phyloP scores from a whole-genome alignment of 495 filamentous ascomycete species.

The Staphylotrichum tortipilum region DNA sequence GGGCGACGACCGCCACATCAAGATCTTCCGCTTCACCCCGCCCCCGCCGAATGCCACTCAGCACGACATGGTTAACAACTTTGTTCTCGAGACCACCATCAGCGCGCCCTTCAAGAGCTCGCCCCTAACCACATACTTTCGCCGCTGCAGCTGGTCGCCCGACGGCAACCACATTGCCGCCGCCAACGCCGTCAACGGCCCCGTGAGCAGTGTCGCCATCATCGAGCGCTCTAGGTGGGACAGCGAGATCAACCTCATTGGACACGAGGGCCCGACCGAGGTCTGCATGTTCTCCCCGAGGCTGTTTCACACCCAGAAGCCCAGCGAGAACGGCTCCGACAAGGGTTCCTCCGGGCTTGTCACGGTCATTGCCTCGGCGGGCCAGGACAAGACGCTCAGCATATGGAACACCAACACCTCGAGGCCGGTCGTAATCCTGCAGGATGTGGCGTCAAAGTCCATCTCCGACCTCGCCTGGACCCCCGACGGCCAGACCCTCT shows the following conservation, averaged over 20 bases:
- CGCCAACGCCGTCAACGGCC: constrained; percentile 92
- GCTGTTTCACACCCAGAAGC: constrained; percentile 67
- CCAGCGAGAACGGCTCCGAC: constrained; percentile 32
- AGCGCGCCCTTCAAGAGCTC: constrained; percentile 74
- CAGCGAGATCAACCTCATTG: constrained; percentile 93
- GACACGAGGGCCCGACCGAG: constrained; percentile 93
- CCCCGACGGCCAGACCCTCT: constrained; percentile 81
- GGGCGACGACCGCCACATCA: constrained; percentile 92
- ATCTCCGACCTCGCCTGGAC: constrained; percentile 93
- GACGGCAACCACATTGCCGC: constrained; percentile 96
- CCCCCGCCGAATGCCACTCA: constrained; percentile 86
- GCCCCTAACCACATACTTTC: constrained; percentile 93
- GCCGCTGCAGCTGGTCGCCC: constrained; percentile 92
- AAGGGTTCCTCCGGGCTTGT: constrained; percentile 47
- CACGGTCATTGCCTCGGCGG: constrained; percentile 92
- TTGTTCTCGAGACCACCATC: constrained; percentile 82
- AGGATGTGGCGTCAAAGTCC: constrained; percentile 80
- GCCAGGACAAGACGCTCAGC: constrained; percentile 89
- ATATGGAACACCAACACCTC: constrained; percentile 97
- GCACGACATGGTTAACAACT: constrained; percentile 92
- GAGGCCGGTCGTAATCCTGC: constrained; percentile 75
- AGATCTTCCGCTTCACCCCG: constrained; percentile 89
- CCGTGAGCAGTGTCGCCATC: constrained; percentile 93
- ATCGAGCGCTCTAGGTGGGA: constrained; percentile 90
- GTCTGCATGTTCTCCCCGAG: constrained; percentile 95